Evolutionary conservation across 176 grass and related monocot species (phyloP).

Genomic region (Oryza meyeriana): DNA sequence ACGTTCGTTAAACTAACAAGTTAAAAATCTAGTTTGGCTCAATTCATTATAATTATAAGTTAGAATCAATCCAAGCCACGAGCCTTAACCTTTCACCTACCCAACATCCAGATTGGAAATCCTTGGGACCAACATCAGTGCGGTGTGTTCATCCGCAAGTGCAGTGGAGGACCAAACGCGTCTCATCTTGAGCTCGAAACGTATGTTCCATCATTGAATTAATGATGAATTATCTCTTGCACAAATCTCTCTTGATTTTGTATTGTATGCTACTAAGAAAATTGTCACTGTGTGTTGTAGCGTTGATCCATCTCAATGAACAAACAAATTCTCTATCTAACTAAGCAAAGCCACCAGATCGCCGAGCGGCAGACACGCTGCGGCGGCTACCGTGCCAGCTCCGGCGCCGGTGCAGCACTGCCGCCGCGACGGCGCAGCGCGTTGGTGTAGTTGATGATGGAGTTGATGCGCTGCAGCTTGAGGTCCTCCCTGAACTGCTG

Average conservation of each 20-base stretch:
- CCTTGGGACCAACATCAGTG: no score
- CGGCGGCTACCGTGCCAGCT: neutral
- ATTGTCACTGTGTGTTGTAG: neutral
- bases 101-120: no score
- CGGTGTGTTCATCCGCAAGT: no score
- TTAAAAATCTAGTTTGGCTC: no score
- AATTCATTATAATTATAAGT: no score
- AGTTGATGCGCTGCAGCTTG: constrained; percentile 43
- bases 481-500: constrained; percentile 47
- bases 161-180: no score
- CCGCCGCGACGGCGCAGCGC: neutral
- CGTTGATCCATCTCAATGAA: neutral
- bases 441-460: constrained; percentile 27
- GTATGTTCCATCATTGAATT: neutral
- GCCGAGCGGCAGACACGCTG: neutral
- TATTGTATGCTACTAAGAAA: neutral
- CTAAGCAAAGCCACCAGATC: neutral
- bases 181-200: neutral
- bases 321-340: neutral
- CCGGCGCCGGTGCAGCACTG: neutral
- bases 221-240: no score
- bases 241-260: neutral
- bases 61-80: no score
- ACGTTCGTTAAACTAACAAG: no score
- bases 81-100: no score